Evolutionary conservation across 208 protist genomes (phyloP).

Genomic region (Leishmania amazonensis): DNA sequence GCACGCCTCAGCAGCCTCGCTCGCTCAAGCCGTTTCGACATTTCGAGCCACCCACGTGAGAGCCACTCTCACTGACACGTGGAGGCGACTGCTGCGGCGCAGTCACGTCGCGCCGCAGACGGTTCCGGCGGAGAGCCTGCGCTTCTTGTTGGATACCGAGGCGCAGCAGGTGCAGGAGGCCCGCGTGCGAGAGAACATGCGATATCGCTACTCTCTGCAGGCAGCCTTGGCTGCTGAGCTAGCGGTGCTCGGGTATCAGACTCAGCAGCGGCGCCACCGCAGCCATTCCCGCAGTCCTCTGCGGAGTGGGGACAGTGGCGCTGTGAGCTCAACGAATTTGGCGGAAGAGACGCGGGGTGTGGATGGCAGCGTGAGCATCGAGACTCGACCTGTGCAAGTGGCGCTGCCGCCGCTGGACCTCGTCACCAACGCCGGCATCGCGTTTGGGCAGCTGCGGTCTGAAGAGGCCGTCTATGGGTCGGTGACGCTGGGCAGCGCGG

Average conservation of each 20-base stretch:
- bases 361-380: not conserved
- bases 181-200: conserved; percentile 60
- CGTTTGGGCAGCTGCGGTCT: conserved; percentile 24
- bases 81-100: conserved; percentile 32
- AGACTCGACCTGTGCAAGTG: conserved; percentile 13
- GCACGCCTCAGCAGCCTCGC: not conserved
- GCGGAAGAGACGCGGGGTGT: not conserved
- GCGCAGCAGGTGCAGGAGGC: conserved; percentile 40
- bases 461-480: conserved; percentile 22
- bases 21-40: conserved; percentile 19
- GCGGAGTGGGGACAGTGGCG: not conserved
- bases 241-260: conserved; percentile 35
- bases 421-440: conserved; percentile 19
- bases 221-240: conserved; percentile 69
- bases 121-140: conserved; percentile 16
- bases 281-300: conserved; percentile 2
- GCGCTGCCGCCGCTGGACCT: conserved; percentile 30
- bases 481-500: conserved; percentile 13
- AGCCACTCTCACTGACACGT: conserved; percentile 24
- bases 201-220: conserved; percentile 64
- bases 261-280: conserved; percentile 8
- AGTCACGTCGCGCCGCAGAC: conserved; percentile 19
- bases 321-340: not conserved
- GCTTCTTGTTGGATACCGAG: conserved; percentile 35
- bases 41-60: conserved; percentile 24